Evolutionary conservation across 306 rosid genomes (phyloP), one percentile per base, ranked within the genome.

Genomic region (Cyclanthera cordifolia): DNA sequence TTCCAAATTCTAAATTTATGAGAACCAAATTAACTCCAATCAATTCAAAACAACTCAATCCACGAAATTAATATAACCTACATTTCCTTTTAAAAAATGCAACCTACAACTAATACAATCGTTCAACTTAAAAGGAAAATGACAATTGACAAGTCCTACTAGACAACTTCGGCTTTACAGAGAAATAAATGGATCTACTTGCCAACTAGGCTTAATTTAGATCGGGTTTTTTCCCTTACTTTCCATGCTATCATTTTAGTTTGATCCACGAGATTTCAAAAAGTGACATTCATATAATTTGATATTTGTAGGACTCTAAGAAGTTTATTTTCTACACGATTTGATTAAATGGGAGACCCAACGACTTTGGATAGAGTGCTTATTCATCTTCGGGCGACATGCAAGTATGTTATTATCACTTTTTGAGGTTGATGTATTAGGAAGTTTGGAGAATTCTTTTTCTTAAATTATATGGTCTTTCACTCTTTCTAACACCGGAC

Each of bases 381-480:
- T 45, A 56, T 68, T 79, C 84, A 85, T 74, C 89, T 92, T 19
- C 90, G 91, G 14, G 24, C 85, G 65, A 76, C 96, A 6, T 87
- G 89, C 95, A 89, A 87, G 98, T 92, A 86, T 27, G 95, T 30
- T 66, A 39, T 74, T n/a, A 61, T 58, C 54, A 1, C 11, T 16
- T 8, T 53, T 39, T 52, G 7, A 27, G 17, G 19, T 25, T 30
- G 14, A 14, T 28, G 37, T 24, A 13, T 25, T 15, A 16, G 34
- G 37, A 54, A 9, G 7, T 9, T 30, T 2, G n/a, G n/a, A 53
- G 23, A 17, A 37, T 20, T 43, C 11, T 43, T 67, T 67, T 25
- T 48, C 53, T 67, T 67, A 19, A 47, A 24, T 52, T 52, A 16
- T 34, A 28, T 37, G 45, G 19, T 23, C 19, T 27, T 28, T 74